Percentiles rank a stretch among this genome's conserved stretches.
Conservation (phyloP, 164 flowering plant genomes). For the Magnolia officinalis region DNA sequence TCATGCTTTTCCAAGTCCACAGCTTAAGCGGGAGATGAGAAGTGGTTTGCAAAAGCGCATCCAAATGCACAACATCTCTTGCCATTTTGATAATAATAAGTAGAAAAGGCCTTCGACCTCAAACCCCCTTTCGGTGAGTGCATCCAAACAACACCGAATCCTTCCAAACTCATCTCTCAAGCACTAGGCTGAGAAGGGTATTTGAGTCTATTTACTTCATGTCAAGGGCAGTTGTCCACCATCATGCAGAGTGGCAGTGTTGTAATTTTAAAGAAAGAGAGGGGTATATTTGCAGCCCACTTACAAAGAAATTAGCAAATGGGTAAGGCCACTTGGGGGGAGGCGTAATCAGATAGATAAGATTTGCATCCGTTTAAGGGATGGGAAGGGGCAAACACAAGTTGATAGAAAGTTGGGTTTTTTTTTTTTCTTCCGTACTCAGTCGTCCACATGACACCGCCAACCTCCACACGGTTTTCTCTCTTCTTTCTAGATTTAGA, state of each 20-base stretch:
- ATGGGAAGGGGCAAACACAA: neutral
- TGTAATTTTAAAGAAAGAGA: neutral
- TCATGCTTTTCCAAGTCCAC: too few species aligned
- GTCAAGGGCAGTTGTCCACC: too few species aligned
- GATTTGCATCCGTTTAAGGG: neutral
- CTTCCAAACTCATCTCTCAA: too few species aligned
- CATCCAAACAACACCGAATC: too few species aligned
- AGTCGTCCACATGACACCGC: constrained; percentile 4
- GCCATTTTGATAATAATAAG: too few species aligned
- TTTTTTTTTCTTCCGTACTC: neutral
- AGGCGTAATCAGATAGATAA: constrained; percentile 11
- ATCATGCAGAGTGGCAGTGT: neutral
- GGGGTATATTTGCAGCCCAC: neutral
- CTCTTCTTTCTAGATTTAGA: neutral
- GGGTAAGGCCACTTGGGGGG: constrained; percentile 14
- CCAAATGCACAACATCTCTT: too few species aligned
- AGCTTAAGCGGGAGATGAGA: too few species aligned
- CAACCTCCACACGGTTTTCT: neutral
- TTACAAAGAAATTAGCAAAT: constrained; percentile 6
- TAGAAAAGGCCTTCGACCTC: too few species aligned
- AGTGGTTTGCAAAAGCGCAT: too few species aligned
- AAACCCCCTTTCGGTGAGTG: too few species aligned
- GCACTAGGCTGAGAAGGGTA: too few species aligned
- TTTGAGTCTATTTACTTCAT: too few species aligned
- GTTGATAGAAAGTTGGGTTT: neutral